Base-by-base conservation (phyloP, 129 eudicot species). In the Logfia minima region DNA sequence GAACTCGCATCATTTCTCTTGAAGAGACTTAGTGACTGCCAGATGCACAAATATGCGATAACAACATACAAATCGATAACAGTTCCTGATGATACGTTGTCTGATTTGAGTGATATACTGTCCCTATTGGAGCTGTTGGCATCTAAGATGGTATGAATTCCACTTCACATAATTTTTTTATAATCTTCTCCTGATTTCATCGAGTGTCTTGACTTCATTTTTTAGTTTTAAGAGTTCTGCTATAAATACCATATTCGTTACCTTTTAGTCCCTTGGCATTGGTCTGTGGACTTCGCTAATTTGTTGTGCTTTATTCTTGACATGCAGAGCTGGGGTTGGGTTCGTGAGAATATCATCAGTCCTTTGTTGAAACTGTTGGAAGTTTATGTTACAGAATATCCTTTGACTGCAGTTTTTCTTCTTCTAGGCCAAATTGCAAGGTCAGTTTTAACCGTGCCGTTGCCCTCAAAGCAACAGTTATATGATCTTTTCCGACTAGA, bases 301-400 rank as follows among this genome's bases (percentile, higher is more conserved):
- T 63, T 56, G 72, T 31, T 53, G 51, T 45, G 73, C 8, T 71
- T 67, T 76, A 13, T 72, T 41, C 48, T 60, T 81, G 75, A 68
- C 51, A 48, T 84, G 87, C 92, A 93, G 98, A 79, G 72, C 72
- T 93, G 98, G 97, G 83, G 74, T 64, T 89, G 98, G 98, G 75
- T 89, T 68, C 76, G 81, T 17, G 76, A 82, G 74, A 89, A 93
- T 66, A 79, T 93, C 58, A 69, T 89, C 21, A 35, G 55, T 31
- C 82, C 67, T 68, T 61, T 89, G 76, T 75, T 87, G 74, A 78
- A 68, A 68, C 39, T 85, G 70, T 60, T 83, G 70, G 96, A 93
- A 64, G 79, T 77, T 9, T 79, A 81, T 76, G 66, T 51, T 34
- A 48, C 32, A 71, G 93, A 85, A 80, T 60, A 62, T 23, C 67